phyloP scores from a whole-genome alignment of 2,329 filamentous ascomycete genomes.

The Ophiostoma fasciatum region DNA sequence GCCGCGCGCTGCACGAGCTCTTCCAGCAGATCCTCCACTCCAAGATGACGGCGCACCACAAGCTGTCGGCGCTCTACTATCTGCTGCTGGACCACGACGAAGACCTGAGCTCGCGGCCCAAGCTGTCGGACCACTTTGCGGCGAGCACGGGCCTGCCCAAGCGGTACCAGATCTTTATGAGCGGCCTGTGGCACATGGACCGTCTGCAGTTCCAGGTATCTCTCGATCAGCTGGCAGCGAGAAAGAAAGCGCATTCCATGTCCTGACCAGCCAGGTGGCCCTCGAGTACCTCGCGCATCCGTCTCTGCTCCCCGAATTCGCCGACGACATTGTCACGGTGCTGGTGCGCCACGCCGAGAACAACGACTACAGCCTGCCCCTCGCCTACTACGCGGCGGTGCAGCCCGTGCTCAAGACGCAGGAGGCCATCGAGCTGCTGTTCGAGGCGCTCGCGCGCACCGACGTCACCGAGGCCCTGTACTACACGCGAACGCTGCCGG shows the following conservation, averaged over 20 bases:
- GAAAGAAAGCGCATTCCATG: too few relatives aligned
- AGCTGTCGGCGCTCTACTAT: slow-evolving; percentile 73
- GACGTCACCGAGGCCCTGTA: slow-evolving; percentile 60
- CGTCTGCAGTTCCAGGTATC: slow-evolving; percentile 49
- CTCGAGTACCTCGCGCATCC: slow-evolving; percentile 67
- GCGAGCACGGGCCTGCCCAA: slow-evolving; percentile 49
- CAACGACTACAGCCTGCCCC: slow-evolving; percentile 47
- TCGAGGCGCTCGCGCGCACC: slow-evolving; percentile 52
- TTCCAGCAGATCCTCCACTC: slow-evolving; percentile 54
- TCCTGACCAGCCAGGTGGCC: slow-evolving; percentile 43
- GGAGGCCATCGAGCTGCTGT: slow-evolving; percentile 49
- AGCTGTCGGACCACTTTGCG: slow-evolving; percentile 43
- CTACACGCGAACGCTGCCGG: slow-evolving; percentile 52
- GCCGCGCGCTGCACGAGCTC: slow-evolving; percentile 51
- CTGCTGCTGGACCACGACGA: slow-evolving; percentile 60
- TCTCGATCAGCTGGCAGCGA: too few relatives aligned
- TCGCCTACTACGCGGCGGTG: slow-evolving; percentile 67
- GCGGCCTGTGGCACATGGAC: slow-evolving; percentile 71
- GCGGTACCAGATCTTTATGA: slow-evolving; percentile 68
- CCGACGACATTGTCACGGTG: slow-evolving; percentile 63
- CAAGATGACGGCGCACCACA: slow-evolving; percentile 55
- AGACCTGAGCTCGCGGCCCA: slow-evolving; percentile 30
- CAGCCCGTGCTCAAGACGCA: slow-evolving; percentile 55
- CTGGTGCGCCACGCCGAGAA: slow-evolving; percentile 47
- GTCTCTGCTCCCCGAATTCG: slow-evolving; percentile 64